Percentiles rank a stretch among this genome's conserved stretches.
Evolutionary conservation across 306 rosid species (phyloP).

Genomic region (Parietaria judaica): DNA sequence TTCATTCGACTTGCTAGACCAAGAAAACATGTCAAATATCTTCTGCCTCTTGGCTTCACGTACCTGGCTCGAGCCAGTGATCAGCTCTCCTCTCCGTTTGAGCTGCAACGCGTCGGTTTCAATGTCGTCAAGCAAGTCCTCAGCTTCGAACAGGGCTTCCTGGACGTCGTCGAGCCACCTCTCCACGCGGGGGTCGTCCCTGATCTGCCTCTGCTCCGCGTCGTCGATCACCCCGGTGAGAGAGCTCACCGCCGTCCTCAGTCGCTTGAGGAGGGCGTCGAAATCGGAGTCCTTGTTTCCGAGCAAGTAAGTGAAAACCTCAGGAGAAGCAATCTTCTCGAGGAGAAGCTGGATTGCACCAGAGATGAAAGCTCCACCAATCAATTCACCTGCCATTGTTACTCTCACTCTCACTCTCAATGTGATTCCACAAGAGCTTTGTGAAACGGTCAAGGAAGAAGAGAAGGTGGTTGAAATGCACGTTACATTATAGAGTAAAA

Average conservation of each 20-base stretch:
- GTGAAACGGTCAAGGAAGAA: too few relatives aligned
- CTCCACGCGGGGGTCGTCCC: neutral
- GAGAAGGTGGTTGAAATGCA: too few relatives aligned
- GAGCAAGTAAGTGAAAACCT: neutral
- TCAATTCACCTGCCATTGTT: constrained; percentile 7
- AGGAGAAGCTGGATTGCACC: constrained; percentile 26
- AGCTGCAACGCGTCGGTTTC: constrained; percentile 4
- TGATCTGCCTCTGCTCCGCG: constrained; percentile 12
- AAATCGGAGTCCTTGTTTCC: neutral
- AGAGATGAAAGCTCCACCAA: constrained; percentile 37
- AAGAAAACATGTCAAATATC: too few relatives aligned
- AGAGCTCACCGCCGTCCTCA: neutral
- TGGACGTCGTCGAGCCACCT: constrained; percentile 8
- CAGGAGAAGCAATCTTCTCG: constrained; percentile 17
- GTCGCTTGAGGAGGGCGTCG: neutral
- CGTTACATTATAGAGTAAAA: too few relatives aligned
- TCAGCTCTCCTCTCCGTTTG: too few relatives aligned
- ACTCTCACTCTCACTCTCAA: too few relatives aligned
- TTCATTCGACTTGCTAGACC: too few relatives aligned
- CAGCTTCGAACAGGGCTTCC: constrained; percentile 5
- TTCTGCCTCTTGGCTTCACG: too few relatives aligned
- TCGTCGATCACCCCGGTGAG: constrained; percentile 4
- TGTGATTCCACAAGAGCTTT: too few relatives aligned
- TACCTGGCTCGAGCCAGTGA: too few relatives aligned
- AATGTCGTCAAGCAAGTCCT: constrained; percentile 7